Evolutionary conservation across 2,329 filamentous ascomycete genomes (phyloP), one percentile per base, ranked within the genome.

Genomic region (Beauveria rudraprayagi): DNA sequence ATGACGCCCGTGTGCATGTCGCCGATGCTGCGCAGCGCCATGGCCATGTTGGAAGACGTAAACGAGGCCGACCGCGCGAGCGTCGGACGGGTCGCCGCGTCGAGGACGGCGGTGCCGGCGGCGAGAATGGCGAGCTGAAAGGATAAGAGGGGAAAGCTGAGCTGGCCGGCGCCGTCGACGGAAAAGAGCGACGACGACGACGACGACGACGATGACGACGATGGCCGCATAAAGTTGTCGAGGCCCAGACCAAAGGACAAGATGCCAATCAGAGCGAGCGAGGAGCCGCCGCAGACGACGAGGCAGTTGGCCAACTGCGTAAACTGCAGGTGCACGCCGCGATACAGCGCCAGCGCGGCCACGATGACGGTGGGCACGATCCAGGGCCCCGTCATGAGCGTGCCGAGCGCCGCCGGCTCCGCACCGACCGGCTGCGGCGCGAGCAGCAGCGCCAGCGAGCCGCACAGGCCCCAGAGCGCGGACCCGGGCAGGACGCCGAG

Each of bases 41-140:
- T 70, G n/a, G 71, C 71, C 26, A 81, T 71, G 66, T 75, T 81
- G 6, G 77, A 73, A 3, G 74, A 77, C 0, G 79, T 82, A 63
- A 79, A 82, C 51, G 76, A 75, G 8, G 79, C 77, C 37, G 78
- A 81, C n/a, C 75, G 72, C 28, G 73, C 71, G 50, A 83, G 72
- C 28, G 79, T 67, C 1, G 79, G 78, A 3, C 71, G 69, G 2
- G 73, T 71, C 0, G 76, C 73, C 3, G 73, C 71, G 58, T 79
- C 76, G 6, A 82, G 70, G 2, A 72, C 65, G 28, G 73, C 68
- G 0, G 70, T 69, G 22, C 78, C 80, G 0, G 74, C 74, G 0
- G 79, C 79, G 0, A 82, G 69, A 9, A 82, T 70, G 9, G 76
- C 80, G 0, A 83, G 73, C 3, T 80, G 70, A 44, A 82, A 70